Conservation (phyloP, 2,329 filamentous ascomycete species). For the Dryadomyces quercivorus region DNA sequence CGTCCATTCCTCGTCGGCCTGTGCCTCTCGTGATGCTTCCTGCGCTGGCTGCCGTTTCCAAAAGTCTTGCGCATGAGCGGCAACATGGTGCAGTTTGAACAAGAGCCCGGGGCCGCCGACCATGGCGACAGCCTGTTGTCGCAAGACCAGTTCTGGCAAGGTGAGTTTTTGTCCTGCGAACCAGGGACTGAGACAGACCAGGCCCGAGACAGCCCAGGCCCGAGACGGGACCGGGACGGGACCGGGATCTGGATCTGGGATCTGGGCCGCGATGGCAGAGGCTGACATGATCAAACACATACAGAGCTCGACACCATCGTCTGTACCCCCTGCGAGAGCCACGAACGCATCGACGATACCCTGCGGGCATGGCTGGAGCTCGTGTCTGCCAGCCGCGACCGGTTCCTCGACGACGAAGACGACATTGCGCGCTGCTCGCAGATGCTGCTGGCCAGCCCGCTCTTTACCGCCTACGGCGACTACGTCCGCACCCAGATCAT, state of each 20-base stretch:
- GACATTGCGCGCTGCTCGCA: slow-evolving; percentile 72
- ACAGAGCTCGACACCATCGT: slow-evolving; percentile 37
- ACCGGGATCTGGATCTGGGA: no score
- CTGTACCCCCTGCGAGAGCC: slow-evolving; percentile 31
- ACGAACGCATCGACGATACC: slow-evolving; percentile 65
- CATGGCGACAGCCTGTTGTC: background rate
- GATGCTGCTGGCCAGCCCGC: slow-evolving; percentile 59
- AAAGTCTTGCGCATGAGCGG: background rate
- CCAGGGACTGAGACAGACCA: background rate
- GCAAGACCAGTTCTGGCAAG: slow-evolving; percentile 3
- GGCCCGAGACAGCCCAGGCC: no score
- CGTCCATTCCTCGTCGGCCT: background rate
- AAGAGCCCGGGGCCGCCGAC: background rate
- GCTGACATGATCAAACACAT: background rate
- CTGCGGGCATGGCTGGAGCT: slow-evolving; percentile 75
- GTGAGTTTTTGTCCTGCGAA: background rate
- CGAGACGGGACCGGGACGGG: no score
- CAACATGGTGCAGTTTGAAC: background rate
- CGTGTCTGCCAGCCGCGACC: slow-evolving; percentile 62
- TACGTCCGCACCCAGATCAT: slow-evolving; percentile 92
- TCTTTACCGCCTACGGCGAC: slow-evolving; percentile 64
- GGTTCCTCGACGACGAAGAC: slow-evolving; percentile 63
- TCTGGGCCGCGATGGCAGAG: no score
- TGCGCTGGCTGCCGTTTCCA: background rate
- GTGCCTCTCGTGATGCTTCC: background rate